phyloP scores from a whole-genome alignment of 805 yeast genomes.

The Starmera pachycereana region DNA sequence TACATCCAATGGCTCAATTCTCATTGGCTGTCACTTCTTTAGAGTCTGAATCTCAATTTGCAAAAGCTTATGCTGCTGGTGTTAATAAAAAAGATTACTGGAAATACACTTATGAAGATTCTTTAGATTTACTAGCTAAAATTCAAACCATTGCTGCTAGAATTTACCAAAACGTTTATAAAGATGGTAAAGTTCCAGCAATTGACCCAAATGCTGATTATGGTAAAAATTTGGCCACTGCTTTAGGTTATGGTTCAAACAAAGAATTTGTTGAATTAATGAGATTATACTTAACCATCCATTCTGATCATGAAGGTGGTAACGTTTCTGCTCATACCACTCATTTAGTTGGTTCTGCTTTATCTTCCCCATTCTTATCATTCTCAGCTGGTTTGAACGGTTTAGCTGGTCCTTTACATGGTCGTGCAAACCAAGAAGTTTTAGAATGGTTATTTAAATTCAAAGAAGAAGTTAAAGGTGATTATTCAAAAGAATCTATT shows the following conservation, averaged over 20 bases:
- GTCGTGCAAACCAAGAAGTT: constrained; percentile 84
- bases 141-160: constrained; percentile 73
- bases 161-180: constrained; percentile 77
- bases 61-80: constrained; percentile 80
- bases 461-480: constrained; percentile 50
- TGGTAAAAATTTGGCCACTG: constrained; percentile 51
- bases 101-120: constrained; percentile 76
- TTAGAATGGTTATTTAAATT: constrained; percentile 70
- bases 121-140: constrained; percentile 71
- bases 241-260: constrained; percentile 47
- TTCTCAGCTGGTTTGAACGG: constrained; percentile 79
- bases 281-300: constrained; percentile 74
- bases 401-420: constrained; percentile 81
- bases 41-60: constrained; percentile 74
- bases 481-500: constrained; percentile 55
- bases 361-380: constrained; percentile 69
- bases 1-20: constrained; percentile 89
- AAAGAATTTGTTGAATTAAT: constrained; percentile 67
- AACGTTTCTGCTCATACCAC: constrained; percentile 83
- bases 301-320: constrained; percentile 88
- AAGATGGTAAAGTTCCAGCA: constrained; percentile 59
- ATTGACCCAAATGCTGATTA: constrained; percentile 50
- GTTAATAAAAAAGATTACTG: constrained; percentile 77
- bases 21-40: constrained; percentile 75
- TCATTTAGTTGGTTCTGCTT: constrained; percentile 76